Evolutionary conservation across 176 grass and related monocot genomes (phyloP).

Genomic region (Oryza glumipatula): DNA sequence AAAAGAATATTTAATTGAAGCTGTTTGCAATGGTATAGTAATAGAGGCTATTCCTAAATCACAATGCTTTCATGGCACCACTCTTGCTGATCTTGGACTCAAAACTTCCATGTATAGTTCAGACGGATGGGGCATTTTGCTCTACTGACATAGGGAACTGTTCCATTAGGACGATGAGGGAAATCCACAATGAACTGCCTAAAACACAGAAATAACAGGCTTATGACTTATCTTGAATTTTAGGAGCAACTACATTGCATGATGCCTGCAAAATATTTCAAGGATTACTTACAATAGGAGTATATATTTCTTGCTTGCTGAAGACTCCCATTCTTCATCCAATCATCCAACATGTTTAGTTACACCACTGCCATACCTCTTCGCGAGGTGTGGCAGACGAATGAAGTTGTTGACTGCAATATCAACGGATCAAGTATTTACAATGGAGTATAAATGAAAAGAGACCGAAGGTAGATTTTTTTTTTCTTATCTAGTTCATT

Average conservation of each 20-base stretch:
- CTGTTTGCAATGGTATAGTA: no score
- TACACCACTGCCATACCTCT: conserved; percentile 33
- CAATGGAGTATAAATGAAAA: neutral
- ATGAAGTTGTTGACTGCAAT: conserved; percentile 28
- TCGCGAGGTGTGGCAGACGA: neutral
- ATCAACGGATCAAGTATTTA: neutral
- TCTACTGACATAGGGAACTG: neutral
- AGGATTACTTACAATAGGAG: neutral
- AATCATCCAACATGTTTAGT: neutral
- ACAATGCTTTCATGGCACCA: neutral
- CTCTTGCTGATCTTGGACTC: neutral
- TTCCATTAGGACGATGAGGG: neutral
- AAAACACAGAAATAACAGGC: neutral
- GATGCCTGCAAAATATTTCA: neutral
- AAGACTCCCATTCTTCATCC: neutral
- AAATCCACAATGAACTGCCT: neutral
- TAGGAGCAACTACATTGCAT: neutral
- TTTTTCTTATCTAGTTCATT: no score
- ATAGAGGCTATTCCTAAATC: neutral
- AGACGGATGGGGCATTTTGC: neutral
- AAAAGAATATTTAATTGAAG: no score
- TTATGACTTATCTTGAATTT: neutral
- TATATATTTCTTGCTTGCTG: neutral
- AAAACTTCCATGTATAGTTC: neutral
- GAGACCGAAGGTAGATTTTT: neutral